Evolutionary conservation across 257 asterid genomes (phyloP), one percentile per base, ranked within the genome.

Genomic region (Nicotiana noctiflora): DNA sequence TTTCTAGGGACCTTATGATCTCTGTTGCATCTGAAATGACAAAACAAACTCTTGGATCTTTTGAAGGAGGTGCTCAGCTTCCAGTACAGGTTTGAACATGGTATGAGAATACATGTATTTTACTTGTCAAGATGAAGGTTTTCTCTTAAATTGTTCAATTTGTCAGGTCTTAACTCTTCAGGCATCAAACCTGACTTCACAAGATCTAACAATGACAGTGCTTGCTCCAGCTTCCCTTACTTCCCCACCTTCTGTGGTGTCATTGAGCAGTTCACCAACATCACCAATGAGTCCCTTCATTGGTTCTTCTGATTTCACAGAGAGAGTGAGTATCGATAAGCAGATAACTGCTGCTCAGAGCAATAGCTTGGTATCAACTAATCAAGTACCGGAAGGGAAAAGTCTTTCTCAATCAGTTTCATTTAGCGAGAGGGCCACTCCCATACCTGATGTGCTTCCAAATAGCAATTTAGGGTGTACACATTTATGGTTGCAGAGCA

Each of bases 211-310:
- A 32, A 84, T 96, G 87, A 96, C 95, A 6, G 95, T 96, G 86
- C 98, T 90, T 83, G 99, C 99, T 83, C 99, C 98, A 65, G 91
- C 98, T 83, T 96, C 99, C 81, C 89, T 94, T 91, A 89, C 97
- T 83, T 90, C 97, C 78, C 98, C 94, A 68, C 98, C 98, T 72
- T 92, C 98, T 80, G 92, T 96, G 79, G 88, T 96, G 79, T 86
- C 98, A 32, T 88, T 94, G 91, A 88, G 93, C 81, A 84, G 89
- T 83, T 87, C 94, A 44, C 92, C 94, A 1, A 76, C 90, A 64
- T 86, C 95, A 75, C 94, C 97, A 34, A 62, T 80, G 81, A 84
- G 91, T 81, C 89, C 94, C 11, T 86, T 88, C 84, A 80, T 88
- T 31, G 85, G 82, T 46, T 79, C 91, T 75, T 77, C 89, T 63